A percentile compares a stretch with the other conserved stretches of the same genome.
phyloP scores from a whole-genome alignment of 2,329 filamentous ascomycete species.

The Aureobasidium sp. region DNA sequence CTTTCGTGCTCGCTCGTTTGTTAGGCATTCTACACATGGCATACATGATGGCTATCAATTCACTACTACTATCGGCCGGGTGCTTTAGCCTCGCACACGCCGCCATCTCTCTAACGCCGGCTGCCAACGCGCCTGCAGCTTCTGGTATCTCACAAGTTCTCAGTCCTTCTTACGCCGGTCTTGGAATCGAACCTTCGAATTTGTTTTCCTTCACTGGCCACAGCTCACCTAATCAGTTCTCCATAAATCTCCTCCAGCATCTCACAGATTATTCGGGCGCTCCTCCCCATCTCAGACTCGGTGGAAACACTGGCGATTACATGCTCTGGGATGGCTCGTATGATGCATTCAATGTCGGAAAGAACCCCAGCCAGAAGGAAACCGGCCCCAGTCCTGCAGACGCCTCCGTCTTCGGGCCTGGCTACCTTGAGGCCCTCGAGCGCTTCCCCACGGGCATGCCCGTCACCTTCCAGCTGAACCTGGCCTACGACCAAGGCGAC shows the following conservation, averaged over 20 bases:
- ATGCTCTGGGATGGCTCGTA: constrained; percentile 39
- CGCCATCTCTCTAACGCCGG: constrained; percentile 29
- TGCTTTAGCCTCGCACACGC: constrained; percentile 10
- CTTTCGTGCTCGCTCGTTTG: constrained; percentile 2
- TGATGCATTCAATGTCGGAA: constrained; percentile 27
- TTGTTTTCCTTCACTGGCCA: constrained; percentile 46
- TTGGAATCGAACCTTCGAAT: constrained; percentile 48
- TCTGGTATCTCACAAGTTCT: constrained; percentile 31
- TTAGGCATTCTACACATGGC: constrained; percentile 5
- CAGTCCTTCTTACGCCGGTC: constrained; percentile 42
- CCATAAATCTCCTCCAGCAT: constrained; percentile 44
- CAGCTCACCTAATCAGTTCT: constrained; percentile 37
- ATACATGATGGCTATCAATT: constrained; percentile 15
- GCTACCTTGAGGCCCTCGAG: constrained; percentile 41
- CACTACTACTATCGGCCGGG: constrained; percentile 6
- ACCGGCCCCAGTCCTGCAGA: constrained; percentile 40
- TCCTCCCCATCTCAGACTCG: constrained; percentile 44
- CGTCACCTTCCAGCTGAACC: constrained; percentile 45
- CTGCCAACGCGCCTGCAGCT: constrained; percentile 24
- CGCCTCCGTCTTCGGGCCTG: constrained; percentile 42
- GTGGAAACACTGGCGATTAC: constrained; percentile 48
- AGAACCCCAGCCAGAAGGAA: constrained; percentile 29
- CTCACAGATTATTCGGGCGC: constrained; percentile 44
- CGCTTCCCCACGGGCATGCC: constrained; percentile 45
- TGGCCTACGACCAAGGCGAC: constrained; percentile 42